Base-by-base conservation (phyloP, 1,284 basidiomycete genomes). In the Cerrena zonata region DNA sequence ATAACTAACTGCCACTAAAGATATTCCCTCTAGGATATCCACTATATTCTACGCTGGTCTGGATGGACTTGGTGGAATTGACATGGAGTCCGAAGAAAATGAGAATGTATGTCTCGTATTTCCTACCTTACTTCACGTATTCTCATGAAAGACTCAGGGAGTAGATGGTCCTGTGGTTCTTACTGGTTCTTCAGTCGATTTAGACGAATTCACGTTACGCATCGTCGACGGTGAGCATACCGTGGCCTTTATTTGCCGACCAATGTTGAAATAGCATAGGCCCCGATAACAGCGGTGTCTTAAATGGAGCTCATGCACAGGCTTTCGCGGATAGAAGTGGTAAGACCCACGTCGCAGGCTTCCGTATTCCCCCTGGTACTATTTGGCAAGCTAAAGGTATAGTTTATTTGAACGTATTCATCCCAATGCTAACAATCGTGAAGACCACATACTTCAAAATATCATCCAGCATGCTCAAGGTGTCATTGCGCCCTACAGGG, bases 11-110 rank as follows among this genome's bases (percentile, higher is more conserved):
- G 43, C 30, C 23, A 27, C 13, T 22, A 12, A 55, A 81, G 80
- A 72, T 49, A 61, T 66, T 47, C 76, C 79, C 4, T 86, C 83
- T 11, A 75, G 82, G 23, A 78, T 86, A 38, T 88, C 91, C 0
- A 73, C 88, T 11, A 78, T 94, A 52, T 94, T 91, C 64, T 95
- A 96, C 62, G 71, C 87, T 58, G 93, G 91, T 0, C 67, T 94
- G 34, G 93, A 95, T 59, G 91, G 91, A 0, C 69, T 93, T 2
- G 91, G 90, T n/a, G 80, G 78, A 1, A 58, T 95, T 24, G 82
- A 89, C 51, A 77, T 94, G 73, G 85, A 90, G 46, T 86, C 80
- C 0, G 82, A 84, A 26, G 84, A 86, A 58, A 72, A 84, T 46
- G 80, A 87, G 47, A 78, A 86, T 64, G 90, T 91, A 57, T 21